Percentiles rank a stretch among this genome's conserved stretches.
phyloP scores from a whole-genome alignment of 1,284 basidiomycete genomes.

The Ceratobasidium sp. region DNA sequence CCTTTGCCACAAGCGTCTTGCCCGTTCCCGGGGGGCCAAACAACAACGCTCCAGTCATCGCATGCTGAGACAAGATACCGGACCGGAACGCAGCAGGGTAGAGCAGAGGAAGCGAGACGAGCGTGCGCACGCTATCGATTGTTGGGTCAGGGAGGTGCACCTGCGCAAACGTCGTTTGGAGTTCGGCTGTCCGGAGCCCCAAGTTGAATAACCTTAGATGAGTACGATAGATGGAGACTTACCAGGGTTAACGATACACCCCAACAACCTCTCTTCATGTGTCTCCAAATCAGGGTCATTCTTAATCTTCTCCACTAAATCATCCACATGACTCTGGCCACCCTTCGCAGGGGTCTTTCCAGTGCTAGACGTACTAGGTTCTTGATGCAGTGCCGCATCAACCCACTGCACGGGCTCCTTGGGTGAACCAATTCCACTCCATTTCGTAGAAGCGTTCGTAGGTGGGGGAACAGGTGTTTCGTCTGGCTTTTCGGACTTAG shows the following conservation, averaged over 20 bases:
- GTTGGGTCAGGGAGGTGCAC: slow-evolving; percentile 90
- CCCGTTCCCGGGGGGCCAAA: slow-evolving; percentile 94
- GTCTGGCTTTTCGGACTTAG: slow-evolving; percentile 5
- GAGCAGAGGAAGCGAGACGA: slow-evolving; percentile 92
- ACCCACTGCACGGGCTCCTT: slow-evolving; percentile 28
- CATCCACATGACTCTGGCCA: slow-evolving; percentile 65
- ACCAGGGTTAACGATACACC: slow-evolving; percentile 88
- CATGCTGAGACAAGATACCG: slow-evolving; percentile 91
- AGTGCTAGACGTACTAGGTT: neutral
- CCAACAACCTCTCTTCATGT: slow-evolving; percentile 82
- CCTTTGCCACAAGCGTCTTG: slow-evolving; percentile 90
- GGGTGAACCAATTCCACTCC: slow-evolving; percentile 43
- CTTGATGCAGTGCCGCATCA: slow-evolving; percentile 12
- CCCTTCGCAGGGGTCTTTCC: slow-evolving; percentile 37
- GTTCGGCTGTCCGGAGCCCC: no score
- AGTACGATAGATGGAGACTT: slow-evolving; percentile 52
- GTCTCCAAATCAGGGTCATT: slow-evolving; percentile 79
- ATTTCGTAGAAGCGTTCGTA: slow-evolving; percentile 21
- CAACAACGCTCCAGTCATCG: slow-evolving; percentile 88
- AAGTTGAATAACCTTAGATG: no score
- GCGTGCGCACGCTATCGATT: slow-evolving; percentile 88
- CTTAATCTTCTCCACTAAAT: slow-evolving; percentile 71
- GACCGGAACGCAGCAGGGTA: slow-evolving; percentile 91
- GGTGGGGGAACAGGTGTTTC: slow-evolving; percentile 14
- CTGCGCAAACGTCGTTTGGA: slow-evolving; percentile 86